A percentile compares a stretch with the other conserved stretches of the same genome.
Evolutionary conservation across 78 protist genomes (phyloP).

Genomic region (Dictyostelium brefeldianum): DNA sequence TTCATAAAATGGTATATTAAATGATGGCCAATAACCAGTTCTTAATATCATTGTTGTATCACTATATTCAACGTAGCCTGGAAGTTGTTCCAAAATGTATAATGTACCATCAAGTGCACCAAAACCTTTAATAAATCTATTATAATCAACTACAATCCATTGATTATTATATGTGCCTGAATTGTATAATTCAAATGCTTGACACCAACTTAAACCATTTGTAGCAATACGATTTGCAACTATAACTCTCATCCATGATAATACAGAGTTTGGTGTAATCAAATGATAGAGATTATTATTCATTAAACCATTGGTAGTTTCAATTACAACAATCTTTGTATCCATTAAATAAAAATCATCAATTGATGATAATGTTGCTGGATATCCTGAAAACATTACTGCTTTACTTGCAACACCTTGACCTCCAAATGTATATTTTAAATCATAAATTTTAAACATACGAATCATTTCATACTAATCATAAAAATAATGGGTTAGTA

Average conservation of each 20-base stretch:
- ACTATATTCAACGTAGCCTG: slow-evolving; percentile 84
- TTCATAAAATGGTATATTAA: slow-evolving; percentile 92
- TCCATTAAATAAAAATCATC: slow-evolving; percentile 89
- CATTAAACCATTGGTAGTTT: slow-evolving; percentile 87
- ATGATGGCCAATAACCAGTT: slow-evolving; percentile 89
- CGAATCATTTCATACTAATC: slow-evolving; percentile 51
- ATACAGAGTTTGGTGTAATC: slow-evolving; percentile 67
- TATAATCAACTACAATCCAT: slow-evolving; percentile 85
- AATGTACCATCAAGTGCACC: slow-evolving; percentile 75
- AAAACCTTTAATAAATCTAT: slow-evolving; percentile 78
- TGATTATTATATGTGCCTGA: slow-evolving; percentile 93
- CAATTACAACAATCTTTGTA: slow-evolving; percentile 80
- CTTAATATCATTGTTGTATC: slow-evolving; percentile 65
- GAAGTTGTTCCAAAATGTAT: slow-evolving; percentile 92
- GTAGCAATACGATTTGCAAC: slow-evolving; percentile 71
- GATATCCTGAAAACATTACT: slow-evolving; percentile 75
- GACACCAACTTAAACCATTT: slow-evolving; percentile 49
- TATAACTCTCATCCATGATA: slow-evolving; percentile 82
- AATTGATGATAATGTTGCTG: slow-evolving; percentile 79
- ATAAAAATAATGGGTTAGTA: neutral
- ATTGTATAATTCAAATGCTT: slow-evolving; percentile 55
- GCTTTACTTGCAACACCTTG: neutral
- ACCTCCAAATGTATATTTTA: neutral
- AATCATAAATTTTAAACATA: slow-evolving; percentile 83
- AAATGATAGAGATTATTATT: slow-evolving; percentile 61